These are phyloP conservation scores for Exsudoporus frostii DNA, from an alignment of 768 basidiomycete species.

Conservation along the genomic window DNA sequence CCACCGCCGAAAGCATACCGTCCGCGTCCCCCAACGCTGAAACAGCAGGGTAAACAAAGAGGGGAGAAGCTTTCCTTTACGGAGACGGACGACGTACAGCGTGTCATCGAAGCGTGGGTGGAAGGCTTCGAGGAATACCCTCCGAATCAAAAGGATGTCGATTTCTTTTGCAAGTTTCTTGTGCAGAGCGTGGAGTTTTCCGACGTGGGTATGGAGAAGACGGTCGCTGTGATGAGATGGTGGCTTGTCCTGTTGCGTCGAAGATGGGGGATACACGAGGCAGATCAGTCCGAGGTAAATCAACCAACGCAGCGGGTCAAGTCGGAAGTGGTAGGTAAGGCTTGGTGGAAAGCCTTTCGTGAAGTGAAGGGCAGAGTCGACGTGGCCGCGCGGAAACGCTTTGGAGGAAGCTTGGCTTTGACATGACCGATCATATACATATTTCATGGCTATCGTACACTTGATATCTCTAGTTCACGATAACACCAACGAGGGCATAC, in stretches of 20 bases:
- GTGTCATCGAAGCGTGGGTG: constrained; percentile 75
- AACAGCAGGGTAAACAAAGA: constrained; percentile 49
- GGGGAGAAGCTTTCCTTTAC: constrained; percentile 57
- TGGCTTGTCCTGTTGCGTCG: constrained; percentile 72
- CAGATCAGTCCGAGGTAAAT: constrained; percentile 33
- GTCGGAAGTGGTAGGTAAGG: constrained; percentile 49
- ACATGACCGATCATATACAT: constrained; percentile 34
- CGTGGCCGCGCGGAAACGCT: constrained; percentile 57
- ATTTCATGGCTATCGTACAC: neutral
- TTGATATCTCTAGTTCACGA: neutral
- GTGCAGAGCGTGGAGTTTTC: constrained; percentile 63
- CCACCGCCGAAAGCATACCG: constrained; percentile 58
- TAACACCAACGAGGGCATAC: neutral
- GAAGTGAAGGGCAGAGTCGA: constrained; percentile 69
- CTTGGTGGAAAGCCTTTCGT: constrained; percentile 82
- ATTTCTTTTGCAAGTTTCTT: constrained; percentile 71
- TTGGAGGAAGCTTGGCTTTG: constrained; percentile 68
- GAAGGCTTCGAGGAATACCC: constrained; percentile 51
- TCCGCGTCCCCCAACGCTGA: constrained; percentile 47
- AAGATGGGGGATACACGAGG: constrained; percentile 59
- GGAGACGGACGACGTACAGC: constrained; percentile 70
- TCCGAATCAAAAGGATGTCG: constrained; percentile 74
- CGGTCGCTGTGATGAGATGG: constrained; percentile 73
- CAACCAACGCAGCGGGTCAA: constrained; percentile 31
- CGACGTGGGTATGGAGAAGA: constrained; percentile 69